Conservation (phyloP, 352 stramenopile genomes). For the Phytopythium delawarense region DNA sequence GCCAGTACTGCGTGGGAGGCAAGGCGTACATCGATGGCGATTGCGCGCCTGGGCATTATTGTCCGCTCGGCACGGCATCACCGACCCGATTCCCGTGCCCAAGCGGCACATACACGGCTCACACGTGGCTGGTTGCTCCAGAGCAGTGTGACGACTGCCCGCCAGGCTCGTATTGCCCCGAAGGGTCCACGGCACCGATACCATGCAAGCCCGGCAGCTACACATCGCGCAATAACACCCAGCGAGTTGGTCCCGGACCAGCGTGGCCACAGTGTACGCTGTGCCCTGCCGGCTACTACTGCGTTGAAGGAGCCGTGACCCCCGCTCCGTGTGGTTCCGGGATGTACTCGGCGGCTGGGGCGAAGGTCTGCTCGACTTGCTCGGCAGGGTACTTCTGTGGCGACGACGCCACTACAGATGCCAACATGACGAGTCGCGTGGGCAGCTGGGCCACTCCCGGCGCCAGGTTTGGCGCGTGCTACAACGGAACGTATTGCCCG, state of each 20-base stretch:
- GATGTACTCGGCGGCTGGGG: slow-evolving; percentile 44
- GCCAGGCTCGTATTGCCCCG: slow-evolving; percentile 69
- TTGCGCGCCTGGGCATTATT: slow-evolving; percentile 86
- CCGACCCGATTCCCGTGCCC: slow-evolving; percentile 76
- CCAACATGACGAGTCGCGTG: slow-evolving; percentile 52
- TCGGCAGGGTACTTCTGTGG: slow-evolving; percentile 80
- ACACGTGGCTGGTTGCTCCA: slow-evolving; percentile 69
- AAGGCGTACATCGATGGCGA: slow-evolving; percentile 70
- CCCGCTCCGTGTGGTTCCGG: slow-evolving; percentile 74
- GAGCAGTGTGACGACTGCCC: slow-evolving; percentile 78
- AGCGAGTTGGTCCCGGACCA: slow-evolving; percentile 47
- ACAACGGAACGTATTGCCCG: slow-evolving; percentile 87
- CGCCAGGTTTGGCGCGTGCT: slow-evolving; percentile 71
- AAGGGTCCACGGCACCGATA: slow-evolving; percentile 52
- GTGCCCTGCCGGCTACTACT: slow-evolving; percentile 85
- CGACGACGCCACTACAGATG: slow-evolving; percentile 57
- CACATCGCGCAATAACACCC: slow-evolving; percentile 65
- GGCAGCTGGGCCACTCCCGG: slow-evolving; percentile 53
- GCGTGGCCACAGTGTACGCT: slow-evolving; percentile 58
- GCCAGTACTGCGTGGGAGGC: slow-evolving; percentile 84
- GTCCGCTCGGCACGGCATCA: slow-evolving; percentile 69
- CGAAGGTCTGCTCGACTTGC: slow-evolving; percentile 54
- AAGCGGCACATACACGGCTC: slow-evolving; percentile 73
- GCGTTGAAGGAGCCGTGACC: slow-evolving; percentile 47
- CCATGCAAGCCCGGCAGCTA: slow-evolving; percentile 77